A percentile compares a stretch with the other conserved stretches of the same genome.
phyloP scores from a whole-genome alignment of 78 protist species.

The Emiliania huxleyi region DNA sequence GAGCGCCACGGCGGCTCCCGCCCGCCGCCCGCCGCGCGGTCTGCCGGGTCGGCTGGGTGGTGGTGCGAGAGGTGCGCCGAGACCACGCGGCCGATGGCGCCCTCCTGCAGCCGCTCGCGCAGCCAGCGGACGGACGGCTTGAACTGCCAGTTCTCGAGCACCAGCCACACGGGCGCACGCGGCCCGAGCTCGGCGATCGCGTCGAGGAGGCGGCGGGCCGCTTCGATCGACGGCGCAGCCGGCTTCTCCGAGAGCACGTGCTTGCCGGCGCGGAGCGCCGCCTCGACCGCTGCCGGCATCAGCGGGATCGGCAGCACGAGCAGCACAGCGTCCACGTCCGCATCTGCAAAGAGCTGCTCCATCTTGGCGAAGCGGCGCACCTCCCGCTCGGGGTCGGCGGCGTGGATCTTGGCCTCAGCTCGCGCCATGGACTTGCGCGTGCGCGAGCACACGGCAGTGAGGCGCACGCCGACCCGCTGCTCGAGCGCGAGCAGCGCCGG shows the following conservation, averaged over 20 bases:
- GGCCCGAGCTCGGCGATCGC: no score
- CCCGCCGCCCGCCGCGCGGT: not conserved
- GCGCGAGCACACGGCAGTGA: not conserved
- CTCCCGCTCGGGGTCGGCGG: not conserved
- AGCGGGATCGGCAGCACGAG: constrained; percentile 4
- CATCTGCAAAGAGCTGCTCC: not conserved
- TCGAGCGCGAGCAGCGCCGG: not conserved
- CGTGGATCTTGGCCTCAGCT: not conserved
- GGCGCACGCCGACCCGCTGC: not conserved
- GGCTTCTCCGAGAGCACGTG: constrained; percentile 8
- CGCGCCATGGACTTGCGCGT: not conserved
- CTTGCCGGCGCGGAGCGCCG: not conserved
- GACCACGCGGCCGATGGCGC: not conserved
- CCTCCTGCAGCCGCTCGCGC: not conserved
- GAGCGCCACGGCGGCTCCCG: not conserved
- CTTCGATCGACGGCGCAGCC: not conserved
- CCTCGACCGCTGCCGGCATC: not conserved
- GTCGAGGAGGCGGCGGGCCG: not conserved
- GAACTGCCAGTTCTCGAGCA: not conserved
- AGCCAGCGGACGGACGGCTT: not conserved
- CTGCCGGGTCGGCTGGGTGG: not conserved
- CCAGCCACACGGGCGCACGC: not conserved
- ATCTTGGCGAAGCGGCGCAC: not conserved
- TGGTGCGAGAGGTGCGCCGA: not conserved
- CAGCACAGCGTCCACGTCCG: not conserved